A percentile compares a stretch with the other conserved stretches of the same genome.
Conservation (phyloP, 257 asterid genomes). For the Solanum bukasovii region DNA sequence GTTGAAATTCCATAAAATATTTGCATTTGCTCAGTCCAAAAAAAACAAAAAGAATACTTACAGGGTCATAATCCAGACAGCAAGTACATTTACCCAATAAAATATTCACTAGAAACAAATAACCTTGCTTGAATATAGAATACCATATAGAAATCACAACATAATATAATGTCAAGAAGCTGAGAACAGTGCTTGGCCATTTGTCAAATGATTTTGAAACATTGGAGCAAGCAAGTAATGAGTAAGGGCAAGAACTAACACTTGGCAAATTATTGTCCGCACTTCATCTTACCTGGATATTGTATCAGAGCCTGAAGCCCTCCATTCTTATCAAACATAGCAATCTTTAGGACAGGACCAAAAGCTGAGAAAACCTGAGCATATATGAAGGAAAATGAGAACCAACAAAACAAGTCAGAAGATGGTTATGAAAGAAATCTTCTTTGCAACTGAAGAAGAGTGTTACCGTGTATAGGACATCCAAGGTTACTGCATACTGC, state of each 20-base stretch:
- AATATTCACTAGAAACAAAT: neutral
- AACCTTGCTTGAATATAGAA: neutral
- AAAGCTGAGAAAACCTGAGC: slow-evolving; percentile 70
- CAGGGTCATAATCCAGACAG: neutral
- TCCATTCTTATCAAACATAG: slow-evolving; percentile 86
- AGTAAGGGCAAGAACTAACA: neutral
- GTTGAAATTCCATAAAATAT: neutral
- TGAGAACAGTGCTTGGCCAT: neutral
- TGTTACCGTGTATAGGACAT: slow-evolving; percentile 69
- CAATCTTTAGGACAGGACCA: slow-evolving; percentile 80
- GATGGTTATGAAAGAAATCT: neutral
- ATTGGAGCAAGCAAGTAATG: neutral
- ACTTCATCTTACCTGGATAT: slow-evolving; percentile 54
- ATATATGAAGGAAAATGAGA: neutral
- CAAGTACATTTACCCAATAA: neutral
- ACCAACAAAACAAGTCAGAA: neutral
- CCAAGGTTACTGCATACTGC: slow-evolving; percentile 98
- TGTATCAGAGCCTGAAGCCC: slow-evolving; percentile 89
- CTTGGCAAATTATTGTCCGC: neutral
- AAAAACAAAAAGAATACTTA: neutral
- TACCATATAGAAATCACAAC: neutral
- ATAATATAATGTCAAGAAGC: neutral
- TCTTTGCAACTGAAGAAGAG: neutral
- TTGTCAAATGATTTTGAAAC: neutral
- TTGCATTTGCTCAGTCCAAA: neutral